Base-by-base conservation (phyloP, 2,329 filamentous ascomycete species). In the Verticillium tricorpus region DNA sequence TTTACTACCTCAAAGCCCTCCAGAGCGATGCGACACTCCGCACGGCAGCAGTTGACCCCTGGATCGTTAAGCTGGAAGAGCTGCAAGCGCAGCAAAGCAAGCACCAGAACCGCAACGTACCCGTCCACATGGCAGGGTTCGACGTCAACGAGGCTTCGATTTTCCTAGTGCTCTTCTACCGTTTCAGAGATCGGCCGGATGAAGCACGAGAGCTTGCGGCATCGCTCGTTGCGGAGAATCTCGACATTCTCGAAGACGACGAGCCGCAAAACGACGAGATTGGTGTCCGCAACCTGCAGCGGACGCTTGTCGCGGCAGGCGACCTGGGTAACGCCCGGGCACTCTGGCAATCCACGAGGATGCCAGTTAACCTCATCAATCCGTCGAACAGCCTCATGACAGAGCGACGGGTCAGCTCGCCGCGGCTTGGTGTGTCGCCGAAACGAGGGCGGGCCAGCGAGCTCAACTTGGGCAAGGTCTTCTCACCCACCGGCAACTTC, bases 191-290 rank as follows among this genome's bases (percentile, higher is more conserved):
- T 3, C 64, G 71, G 28, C 66, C 62, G 5, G 45, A 59, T 0
- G 71, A 73, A 5, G 71, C 77, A 0, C 65, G 68, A 2, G 60
- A 62, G 3, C 66, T 77, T 22, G 69, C 79, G 2, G 63, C 68
- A 1, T 68, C 63, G 1, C 70, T 78, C 25, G 70, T 79, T 15
- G 65, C 70, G 15, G 76, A 78, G 28, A 77, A 73, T 50, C 68
- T 78, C 14, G 70, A 71, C 1, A 74, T 78, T 5, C 64, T 79
- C 1, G 73, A 74, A 0, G 77, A 79, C 35, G 72, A 75, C 9
- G 77, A 79, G 61, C 75, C 74, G 2, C 70, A 73, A 17, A 79
- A 79, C 56, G 77, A 79, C 62, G 72, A 74, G 35, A 78, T 74
- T 37, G 76, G 76, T 5, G 69, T 79, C 1, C 76, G 78, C 60